These are phyloP conservation scores for Vitis vinifera DNA, from an alignment of 164 flowering plant species.

Conservation along the genomic window DNA sequence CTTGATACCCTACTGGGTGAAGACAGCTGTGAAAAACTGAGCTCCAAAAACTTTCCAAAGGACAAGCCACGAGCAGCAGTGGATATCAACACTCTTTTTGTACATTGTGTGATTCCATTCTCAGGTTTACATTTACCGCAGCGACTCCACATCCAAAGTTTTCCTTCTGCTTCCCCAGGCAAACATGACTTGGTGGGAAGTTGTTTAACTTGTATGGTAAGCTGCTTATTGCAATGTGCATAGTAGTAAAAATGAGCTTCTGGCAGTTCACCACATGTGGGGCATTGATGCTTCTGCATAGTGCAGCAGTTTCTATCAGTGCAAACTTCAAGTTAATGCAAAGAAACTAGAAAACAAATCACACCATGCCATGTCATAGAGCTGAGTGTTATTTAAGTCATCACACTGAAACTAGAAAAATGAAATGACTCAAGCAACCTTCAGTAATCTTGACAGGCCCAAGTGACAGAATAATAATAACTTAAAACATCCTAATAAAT, in stretches of 20 bases:
- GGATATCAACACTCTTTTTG: slow-evolving; percentile 77
- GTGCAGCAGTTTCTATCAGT: slow-evolving; percentile 22
- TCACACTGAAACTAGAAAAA: not conserved
- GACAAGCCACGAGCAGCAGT: slow-evolving; percentile 67
- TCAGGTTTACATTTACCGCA: slow-evolving; percentile 67
- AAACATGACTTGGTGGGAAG: slow-evolving; percentile 39
- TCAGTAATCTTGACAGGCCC: not conserved
- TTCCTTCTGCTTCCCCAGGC: slow-evolving; percentile 82
- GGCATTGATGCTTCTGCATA: slow-evolving; percentile 62
- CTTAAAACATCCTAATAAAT: slow-evolving; percentile 4
- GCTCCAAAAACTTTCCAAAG: slow-evolving; percentile 94
- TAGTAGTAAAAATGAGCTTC: slow-evolving; percentile 77
- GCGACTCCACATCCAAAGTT: slow-evolving; percentile 98
- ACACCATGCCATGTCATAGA: not conserved
- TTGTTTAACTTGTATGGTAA: slow-evolving; percentile 61
- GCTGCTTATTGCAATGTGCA: slow-evolving; percentile 72
- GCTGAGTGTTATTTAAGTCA: not conserved
- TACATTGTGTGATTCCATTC: slow-evolving; percentile 42
- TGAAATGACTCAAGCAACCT: not conserved
- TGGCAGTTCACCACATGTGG: slow-evolving; percentile 59
- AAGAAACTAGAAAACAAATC: not conserved
- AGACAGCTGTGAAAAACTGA: slow-evolving; percentile 57
- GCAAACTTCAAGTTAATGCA: slow-evolving; percentile 3
- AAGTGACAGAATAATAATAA: not conserved
- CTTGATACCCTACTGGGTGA: slow-evolving; percentile 35